These are phyloP conservation scores for Suillus clintonianus DNA, from an alignment of 768 basidiomycete genomes.

Conservation along the genomic window DNA sequence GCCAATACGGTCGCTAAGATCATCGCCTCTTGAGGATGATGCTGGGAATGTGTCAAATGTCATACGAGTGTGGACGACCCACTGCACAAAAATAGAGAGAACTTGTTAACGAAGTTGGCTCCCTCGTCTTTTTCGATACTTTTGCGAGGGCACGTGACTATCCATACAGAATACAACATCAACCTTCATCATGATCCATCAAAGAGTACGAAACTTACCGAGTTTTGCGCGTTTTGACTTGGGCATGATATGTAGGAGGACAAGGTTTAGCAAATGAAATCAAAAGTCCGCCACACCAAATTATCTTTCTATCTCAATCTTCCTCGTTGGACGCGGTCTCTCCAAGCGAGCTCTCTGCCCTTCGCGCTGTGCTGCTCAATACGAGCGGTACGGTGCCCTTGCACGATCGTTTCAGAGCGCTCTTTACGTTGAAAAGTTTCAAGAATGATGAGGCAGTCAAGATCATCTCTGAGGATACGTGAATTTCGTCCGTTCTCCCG, in stretches of 20 bases:
- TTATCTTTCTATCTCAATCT: constrained; percentile 30
- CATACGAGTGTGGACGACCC: no score
- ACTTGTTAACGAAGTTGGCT: no score
- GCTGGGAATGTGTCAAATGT: no score
- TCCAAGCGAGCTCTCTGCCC: constrained; percentile 57
- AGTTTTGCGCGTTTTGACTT: constrained; percentile 87
- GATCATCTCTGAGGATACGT: constrained; percentile 82
- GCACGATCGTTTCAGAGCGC: constrained; percentile 84
- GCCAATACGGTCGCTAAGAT: no score
- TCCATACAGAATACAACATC: constrained; percentile 17
- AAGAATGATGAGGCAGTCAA: constrained; percentile 76
- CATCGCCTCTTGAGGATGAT: no score
- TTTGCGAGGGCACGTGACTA: constrained; percentile 94
- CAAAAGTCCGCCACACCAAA: constrained; percentile 50
- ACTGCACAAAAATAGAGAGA: no score
- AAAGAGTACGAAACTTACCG: constrained; percentile 53
- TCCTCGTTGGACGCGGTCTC: constrained; percentile 38
- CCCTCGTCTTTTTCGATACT: constrained; percentile 90
- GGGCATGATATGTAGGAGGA: constrained; percentile 57
- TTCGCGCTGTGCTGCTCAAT: constrained; percentile 82
- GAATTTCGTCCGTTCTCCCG: background rate
- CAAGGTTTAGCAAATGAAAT: constrained; percentile 24
- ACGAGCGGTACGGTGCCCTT: constrained; percentile 68
- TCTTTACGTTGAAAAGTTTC: constrained; percentile 90
- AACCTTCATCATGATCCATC: constrained; percentile 2